Evolutionary conservation across 2,329 filamentous ascomycete species (phyloP).

Genomic region (Pseudogymnoascus sp.): DNA sequence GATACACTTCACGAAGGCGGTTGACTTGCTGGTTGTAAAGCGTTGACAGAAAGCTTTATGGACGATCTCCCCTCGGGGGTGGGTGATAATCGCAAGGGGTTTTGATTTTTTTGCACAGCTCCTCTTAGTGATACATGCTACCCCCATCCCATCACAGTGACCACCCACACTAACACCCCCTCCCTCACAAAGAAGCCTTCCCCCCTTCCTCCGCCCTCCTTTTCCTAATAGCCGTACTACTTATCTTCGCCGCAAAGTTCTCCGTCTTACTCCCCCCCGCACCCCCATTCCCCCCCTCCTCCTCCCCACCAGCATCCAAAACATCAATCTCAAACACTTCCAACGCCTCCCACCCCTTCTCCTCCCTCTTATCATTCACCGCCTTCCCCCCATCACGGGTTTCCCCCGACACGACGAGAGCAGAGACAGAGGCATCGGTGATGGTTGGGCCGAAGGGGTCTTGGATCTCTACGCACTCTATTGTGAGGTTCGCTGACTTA

Average conservation of each 20-base stretch:
- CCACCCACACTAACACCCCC: neutral
- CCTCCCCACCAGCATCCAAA: conserved; percentile 58
- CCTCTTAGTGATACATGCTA: neutral
- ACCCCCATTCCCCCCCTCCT: conserved; percentile 32
- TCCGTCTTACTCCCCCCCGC: conserved; percentile 35
- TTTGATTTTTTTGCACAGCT: too few relatives aligned
- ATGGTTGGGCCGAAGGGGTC: conserved; percentile 89
- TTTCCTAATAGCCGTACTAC: conserved; percentile 76
- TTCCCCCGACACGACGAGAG: conserved; percentile 80
- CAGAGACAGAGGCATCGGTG: conserved; percentile 68
- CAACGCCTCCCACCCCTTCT: conserved; percentile 67
- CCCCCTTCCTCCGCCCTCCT: conserved; percentile 28
- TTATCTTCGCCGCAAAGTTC: conserved; percentile 76
- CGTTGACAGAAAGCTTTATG: too few relatives aligned
- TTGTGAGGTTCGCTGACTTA: conserved; percentile 49
- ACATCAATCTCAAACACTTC: conserved; percentile 87
- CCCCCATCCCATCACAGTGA: neutral
- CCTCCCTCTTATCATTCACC: conserved; percentile 73
- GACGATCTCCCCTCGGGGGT: too few relatives aligned
- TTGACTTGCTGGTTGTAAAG: too few relatives aligned
- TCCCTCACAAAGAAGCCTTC: neutral
- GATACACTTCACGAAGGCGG: too few relatives aligned
- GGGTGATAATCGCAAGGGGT: too few relatives aligned
- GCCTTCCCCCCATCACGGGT: conserved; percentile 75
- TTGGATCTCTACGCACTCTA: conserved; percentile 77